phyloP scores from a whole-genome alignment of 306 rosid genomes.

The Prunus padus region DNA sequence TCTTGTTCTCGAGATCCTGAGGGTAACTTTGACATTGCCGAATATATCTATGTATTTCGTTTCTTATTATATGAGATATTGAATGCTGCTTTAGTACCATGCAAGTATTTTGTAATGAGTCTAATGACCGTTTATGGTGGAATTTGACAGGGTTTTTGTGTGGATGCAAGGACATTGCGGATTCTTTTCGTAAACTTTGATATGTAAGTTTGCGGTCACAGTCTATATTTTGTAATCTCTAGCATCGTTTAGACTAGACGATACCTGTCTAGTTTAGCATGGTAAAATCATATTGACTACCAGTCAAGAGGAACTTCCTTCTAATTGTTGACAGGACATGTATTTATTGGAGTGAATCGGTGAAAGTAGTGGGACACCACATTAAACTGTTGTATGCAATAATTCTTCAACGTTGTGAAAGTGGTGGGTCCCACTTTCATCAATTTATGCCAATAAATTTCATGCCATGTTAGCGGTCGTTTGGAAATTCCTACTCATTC shows the following conservation, averaged over 20 bases:
- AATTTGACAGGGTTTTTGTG: conserved; percentile 81
- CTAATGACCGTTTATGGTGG: conserved; percentile 21
- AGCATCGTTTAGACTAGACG: not conserved
- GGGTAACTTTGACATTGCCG: conserved; percentile 59
- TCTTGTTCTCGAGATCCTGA: conserved; percentile 95
- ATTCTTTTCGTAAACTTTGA: conserved; percentile 91
- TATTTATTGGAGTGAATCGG: not conserved
- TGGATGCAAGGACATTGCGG: conserved; percentile 86
- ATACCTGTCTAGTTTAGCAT: not conserved
- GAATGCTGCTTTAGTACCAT: not conserved
- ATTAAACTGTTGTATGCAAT: not conserved
- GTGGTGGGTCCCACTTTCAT: not conserved
- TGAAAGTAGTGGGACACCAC: not conserved
- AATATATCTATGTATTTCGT: not conserved
- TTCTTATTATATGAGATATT: conserved; percentile 25
- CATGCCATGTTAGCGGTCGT: not conserved
- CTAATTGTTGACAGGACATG: not conserved
- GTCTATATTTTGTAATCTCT: not conserved
- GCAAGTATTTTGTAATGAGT: conserved; percentile 19
- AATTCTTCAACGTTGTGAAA: not conserved
- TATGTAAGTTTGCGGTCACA: conserved; percentile 56
- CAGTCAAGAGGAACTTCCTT: not conserved
- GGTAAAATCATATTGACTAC: not conserved
- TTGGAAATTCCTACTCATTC: not conserved
- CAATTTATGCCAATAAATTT: not conserved